A percentile compares a stretch with the other conserved stretches of the same genome.
Conservation (phyloP, 345 rosid species). For the Moricandia arvensis region DNA sequence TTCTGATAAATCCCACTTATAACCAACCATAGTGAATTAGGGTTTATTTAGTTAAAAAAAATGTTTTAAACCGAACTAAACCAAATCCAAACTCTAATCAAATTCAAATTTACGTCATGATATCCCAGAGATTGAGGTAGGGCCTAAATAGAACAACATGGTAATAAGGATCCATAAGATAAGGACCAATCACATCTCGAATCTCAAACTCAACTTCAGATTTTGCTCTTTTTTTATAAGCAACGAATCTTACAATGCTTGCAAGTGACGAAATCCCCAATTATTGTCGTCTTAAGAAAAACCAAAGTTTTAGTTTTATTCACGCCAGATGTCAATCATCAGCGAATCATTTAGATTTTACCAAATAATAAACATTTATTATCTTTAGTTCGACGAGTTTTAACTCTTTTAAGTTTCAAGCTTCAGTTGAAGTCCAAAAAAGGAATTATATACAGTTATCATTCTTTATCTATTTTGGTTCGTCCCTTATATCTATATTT, state of each 20-base stretch:
- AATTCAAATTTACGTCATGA: conserved; percentile 1
- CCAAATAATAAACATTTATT: conserved; percentile 1
- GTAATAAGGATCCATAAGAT: conserved; percentile 19
- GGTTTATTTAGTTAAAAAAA: neutral
- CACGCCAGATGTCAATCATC: conserved; percentile 41
- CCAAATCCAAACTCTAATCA: conserved; percentile 10
- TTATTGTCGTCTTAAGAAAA: conserved; percentile 23
- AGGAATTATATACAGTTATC: neutral
- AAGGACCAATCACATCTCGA: conserved; percentile 36
- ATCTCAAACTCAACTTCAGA: conserved; percentile 25
- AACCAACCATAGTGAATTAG: neutral
- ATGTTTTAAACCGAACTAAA: conserved; percentile 1
- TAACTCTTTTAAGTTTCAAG: conserved; percentile 4
- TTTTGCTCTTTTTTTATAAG: conserved; percentile 6
- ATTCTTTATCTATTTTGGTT: neutral
- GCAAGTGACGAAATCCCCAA: conserved; percentile 33
- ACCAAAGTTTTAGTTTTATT: conserved; percentile 9
- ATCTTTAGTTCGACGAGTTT: conserved; percentile 11
- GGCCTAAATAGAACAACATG: conserved; percentile 18
- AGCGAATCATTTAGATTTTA: conserved; percentile 35
- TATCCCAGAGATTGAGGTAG: conserved; percentile 10
- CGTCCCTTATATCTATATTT: neutral
- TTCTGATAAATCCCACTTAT: neutral
- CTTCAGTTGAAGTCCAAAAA: neutral
- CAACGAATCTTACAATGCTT: conserved; percentile 26